These are phyloP conservation scores for Phycomyces blakesleeanus DNA, from an alignment of 192 early-diverging fungal species.

Conservation along the genomic window DNA sequence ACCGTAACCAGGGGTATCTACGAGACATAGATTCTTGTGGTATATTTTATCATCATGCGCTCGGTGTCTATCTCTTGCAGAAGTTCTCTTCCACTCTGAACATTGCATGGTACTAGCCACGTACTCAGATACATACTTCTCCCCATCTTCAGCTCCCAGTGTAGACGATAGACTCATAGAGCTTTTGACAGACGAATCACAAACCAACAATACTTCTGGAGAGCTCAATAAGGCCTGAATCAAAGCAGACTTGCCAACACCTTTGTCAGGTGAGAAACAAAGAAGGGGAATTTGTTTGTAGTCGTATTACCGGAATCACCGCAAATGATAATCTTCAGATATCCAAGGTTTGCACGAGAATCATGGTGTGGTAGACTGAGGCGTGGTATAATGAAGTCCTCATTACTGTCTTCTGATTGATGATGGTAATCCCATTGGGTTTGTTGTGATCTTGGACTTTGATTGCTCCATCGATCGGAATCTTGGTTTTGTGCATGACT, in stretches of 20 bases:
- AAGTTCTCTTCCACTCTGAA: too few species aligned
- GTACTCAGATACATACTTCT: too few species aligned
- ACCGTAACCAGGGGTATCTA: slow-evolving; percentile 37
- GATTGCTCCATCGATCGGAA: too few species aligned
- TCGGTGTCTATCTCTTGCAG: too few species aligned
- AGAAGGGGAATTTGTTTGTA: neutral
- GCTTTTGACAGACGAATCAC: neutral
- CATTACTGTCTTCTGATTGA: slow-evolving; percentile 4
- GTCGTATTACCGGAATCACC: slow-evolving; percentile 32
- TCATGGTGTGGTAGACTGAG: slow-evolving; percentile 3
- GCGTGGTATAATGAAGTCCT: slow-evolving; percentile 15
- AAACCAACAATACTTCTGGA: slow-evolving; percentile 8
- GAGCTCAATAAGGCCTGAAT: slow-evolving; percentile 14
- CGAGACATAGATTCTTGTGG: slow-evolving; percentile 22
- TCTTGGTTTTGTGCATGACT: too few species aligned
- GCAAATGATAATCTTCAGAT: slow-evolving; percentile 25
- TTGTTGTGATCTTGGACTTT: too few species aligned
- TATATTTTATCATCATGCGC: neutral
- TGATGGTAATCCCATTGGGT: too few species aligned
- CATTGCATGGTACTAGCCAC: too few species aligned
- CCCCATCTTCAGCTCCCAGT: neutral
- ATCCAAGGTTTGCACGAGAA: slow-evolving; percentile 4
- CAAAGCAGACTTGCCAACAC: slow-evolving; percentile 33
- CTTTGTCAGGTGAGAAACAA: slow-evolving; percentile 5
- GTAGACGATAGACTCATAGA: slow-evolving; percentile 9